A percentile compares a stretch with the other conserved stretches of the same genome.
Evolutionary conservation across 257 asterid genomes (phyloP).

Genomic region (Przewalskia tangutica): DNA sequence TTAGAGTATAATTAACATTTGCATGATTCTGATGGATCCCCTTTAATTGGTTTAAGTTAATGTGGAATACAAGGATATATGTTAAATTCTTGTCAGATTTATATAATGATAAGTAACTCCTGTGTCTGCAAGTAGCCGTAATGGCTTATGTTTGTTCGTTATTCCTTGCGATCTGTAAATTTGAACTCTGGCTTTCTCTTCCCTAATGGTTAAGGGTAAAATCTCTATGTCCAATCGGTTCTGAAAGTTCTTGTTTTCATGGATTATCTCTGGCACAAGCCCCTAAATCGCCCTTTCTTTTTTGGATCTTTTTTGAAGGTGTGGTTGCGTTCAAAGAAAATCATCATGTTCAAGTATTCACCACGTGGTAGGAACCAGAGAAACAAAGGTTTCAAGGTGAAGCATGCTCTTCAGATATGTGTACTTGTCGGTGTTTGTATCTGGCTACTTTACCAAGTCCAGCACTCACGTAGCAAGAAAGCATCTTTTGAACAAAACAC

Average conservation of each 20-base stretch:
- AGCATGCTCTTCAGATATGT: slow-evolving; percentile 72
- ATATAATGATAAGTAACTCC: not conserved
- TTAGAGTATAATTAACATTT: not conserved
- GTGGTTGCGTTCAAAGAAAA: not conserved
- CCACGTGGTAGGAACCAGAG: slow-evolving; percentile 62
- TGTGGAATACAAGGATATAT: not conserved
- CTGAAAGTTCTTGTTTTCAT: not conserved
- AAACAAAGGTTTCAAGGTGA: slow-evolving; percentile 75
- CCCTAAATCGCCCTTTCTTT: not conserved
- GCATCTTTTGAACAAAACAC: slow-evolving; percentile 21
- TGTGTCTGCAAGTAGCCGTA: not conserved
- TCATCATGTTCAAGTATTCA: slow-evolving; percentile 59
- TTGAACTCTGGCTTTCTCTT: not conserved
- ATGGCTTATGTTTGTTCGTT: not conserved
- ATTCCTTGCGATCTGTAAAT: not conserved
- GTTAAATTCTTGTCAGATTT: not conserved
- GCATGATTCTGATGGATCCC: not conserved
- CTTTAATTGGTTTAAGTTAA: not conserved
- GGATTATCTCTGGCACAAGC: not conserved
- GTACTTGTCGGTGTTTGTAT: slow-evolving; percentile 62
- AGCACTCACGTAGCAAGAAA: slow-evolving; percentile 60
- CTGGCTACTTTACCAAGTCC: slow-evolving; percentile 86
- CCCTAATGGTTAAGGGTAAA: not conserved
- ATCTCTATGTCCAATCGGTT: too few relatives aligned
- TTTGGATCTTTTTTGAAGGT: not conserved